Percentiles rank a stretch among this genome's conserved stretches.
These are phyloP conservation scores for Cucurbita argyrosperma DNA, from an alignment of 306 rosid species.

Conservation along the genomic window DNA sequence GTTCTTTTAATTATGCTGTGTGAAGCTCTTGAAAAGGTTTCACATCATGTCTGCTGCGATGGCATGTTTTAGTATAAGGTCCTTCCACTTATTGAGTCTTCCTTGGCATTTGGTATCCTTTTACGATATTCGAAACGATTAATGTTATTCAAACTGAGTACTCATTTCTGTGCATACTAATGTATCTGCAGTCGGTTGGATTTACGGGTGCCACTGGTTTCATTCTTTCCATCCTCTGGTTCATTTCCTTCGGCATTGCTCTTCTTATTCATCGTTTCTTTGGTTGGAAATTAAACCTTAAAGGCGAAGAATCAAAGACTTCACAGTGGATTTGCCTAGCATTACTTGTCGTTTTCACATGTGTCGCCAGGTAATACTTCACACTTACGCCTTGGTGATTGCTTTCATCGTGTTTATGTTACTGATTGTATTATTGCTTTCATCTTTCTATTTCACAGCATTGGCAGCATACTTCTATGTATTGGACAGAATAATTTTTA, in stretches of 20 bases:
- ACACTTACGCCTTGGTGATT: not conserved
- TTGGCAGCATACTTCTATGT: slow-evolving; percentile 75
- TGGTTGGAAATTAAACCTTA: slow-evolving; percentile 76
- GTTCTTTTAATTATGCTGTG: not conserved
- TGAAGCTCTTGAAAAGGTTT: not conserved
- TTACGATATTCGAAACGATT: not conserved
- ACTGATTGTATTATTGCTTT: not conserved
- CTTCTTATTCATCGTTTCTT: slow-evolving; percentile 59
- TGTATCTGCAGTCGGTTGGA: slow-evolving; percentile 72
- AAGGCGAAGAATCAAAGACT: slow-evolving; percentile 43
- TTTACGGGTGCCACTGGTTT: slow-evolving; percentile 83
- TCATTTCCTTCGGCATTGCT: slow-evolving; percentile 65
- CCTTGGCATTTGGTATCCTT: not conserved
- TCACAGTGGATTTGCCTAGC: slow-evolving; percentile 62
- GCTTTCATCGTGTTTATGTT: not conserved
- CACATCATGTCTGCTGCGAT: not conserved
- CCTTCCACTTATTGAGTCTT: not conserved
- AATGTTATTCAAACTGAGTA: not conserved
- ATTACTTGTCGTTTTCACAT: slow-evolving; percentile 57
- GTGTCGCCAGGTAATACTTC: slow-evolving; percentile 62
- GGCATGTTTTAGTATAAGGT: not conserved
- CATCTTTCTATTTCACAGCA: slow-evolving; percentile 37
- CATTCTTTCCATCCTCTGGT: slow-evolving; percentile 70
- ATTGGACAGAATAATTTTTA: slow-evolving; percentile 79
- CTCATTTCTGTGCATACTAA: not conserved